Percentiles rank a stretch among this genome's conserved stretches.
Conservation (phyloP, 768 basidiomycete species). For the Calocybe indica region DNA sequence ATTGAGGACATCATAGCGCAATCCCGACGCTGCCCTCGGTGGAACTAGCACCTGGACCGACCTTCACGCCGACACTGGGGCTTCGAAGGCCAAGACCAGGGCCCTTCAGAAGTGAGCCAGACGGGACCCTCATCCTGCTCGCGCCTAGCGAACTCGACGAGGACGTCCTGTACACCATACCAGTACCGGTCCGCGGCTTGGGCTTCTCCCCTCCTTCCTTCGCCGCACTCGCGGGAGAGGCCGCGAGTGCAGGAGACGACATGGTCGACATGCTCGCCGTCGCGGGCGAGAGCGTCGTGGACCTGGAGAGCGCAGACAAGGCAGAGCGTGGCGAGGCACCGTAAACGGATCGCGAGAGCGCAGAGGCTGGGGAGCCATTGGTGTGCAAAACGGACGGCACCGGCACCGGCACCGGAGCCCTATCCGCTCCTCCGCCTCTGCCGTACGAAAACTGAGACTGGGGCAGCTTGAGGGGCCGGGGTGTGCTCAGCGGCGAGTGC, state of each 20-base stretch:
- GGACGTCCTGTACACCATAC: slow-evolving; percentile 55
- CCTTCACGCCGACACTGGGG: no score
- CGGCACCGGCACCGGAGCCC: slow-evolving; percentile 29
- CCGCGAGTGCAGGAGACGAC: not conserved
- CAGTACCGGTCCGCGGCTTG: slow-evolving; percentile 58
- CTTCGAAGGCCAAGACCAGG: no score
- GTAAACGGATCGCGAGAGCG: not conserved
- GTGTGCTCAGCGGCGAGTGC: slow-evolving; percentile 6
- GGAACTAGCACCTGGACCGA: no score
- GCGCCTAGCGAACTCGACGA: slow-evolving; percentile 12
- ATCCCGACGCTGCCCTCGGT: no score
- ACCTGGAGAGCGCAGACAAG: not conserved
- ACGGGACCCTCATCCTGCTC: slow-evolving; percentile 10
- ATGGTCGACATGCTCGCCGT: slow-evolving; percentile 15
- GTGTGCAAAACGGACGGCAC: slow-evolving; percentile 4
- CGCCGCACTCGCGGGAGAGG: not conserved
- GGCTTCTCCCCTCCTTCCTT: slow-evolving; percentile 21
- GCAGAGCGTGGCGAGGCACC: not conserved
- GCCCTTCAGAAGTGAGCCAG: not conserved
- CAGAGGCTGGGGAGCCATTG: not conserved
- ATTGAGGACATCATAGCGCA: no score
- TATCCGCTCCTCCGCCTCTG: slow-evolving; percentile 16
- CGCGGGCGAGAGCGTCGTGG: slow-evolving; percentile 13
- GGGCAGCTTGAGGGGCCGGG: slow-evolving; percentile 9
- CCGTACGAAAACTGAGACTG: slow-evolving; percentile 25